Evolutionary conservation across 202 grass and related monocot species (phyloP), one percentile per base, ranked within the genome.

Genomic region (Schoenoplectus tabernaemontani): DNA sequence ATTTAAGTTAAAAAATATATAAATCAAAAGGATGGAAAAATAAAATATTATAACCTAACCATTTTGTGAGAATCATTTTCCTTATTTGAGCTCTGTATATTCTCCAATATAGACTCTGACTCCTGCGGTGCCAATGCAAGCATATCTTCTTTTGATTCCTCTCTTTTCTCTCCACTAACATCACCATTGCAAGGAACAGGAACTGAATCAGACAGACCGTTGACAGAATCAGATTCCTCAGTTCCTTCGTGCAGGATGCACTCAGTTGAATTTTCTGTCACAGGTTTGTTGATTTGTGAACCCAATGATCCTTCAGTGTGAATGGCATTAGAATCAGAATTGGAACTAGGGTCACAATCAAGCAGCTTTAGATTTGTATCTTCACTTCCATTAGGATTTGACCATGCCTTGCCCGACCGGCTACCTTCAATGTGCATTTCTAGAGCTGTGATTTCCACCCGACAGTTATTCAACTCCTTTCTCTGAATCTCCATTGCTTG

Each of bases 381-480:
- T 84, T 87, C 69, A 33, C 77, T 76, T 54, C 9, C 77, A 22
- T 24, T 80, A 26, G 20, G 7, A 32, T 80, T 37, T 59, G 79
- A 38, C 86, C 88, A 87, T 19, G 82, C 70, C 83, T 88, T 91
- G 74, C 80, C 88, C 56, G 88, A 91, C 75, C 83, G 87, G 58
- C 82, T 79, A 83, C 87, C 88, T 97, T 97, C 95, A 82, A 97
- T 86, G 76, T 94, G 92, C 95, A 97, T 94, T 84, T 97, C 92
- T 80, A 97, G 87, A 61, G 91, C 46, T 79, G 95, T 97, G 83
- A 97, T 90, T 94, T 97, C 95, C 88, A 89, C 87, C 83, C 91
- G 88, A 87, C 87, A 90, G 59, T 97, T 91, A 74, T 97, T 97
- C 66, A 97, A 82, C 48, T 93, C 89, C 51, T 90, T 89, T 75